Evolutionary conservation across 1,284 basidiomycete genomes (phyloP).

Genomic region (Neolentinus lepideus): DNA sequence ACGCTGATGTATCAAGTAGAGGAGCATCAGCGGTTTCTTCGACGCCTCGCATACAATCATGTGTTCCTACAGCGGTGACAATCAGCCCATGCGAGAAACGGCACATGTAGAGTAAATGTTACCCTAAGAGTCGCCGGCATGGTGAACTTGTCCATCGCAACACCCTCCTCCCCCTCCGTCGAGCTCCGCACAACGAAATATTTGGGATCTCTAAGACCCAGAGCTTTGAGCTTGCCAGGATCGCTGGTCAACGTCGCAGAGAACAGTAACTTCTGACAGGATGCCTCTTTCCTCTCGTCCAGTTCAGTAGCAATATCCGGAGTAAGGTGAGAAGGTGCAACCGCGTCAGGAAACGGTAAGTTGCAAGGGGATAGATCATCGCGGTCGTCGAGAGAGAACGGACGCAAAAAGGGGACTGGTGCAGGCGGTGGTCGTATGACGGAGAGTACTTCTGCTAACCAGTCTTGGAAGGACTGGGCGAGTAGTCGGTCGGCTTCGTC

Average conservation of each 20-base stretch:
- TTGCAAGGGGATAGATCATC: too few species aligned
- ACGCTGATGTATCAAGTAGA: slow-evolving; percentile 72
- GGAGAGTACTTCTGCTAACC: slow-evolving; percentile 76
- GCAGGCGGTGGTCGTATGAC: slow-evolving; percentile 51
- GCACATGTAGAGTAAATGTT: slow-evolving; percentile 14
- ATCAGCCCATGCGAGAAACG: slow-evolving; percentile 3
- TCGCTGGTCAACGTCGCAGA: slow-evolving; percentile 95
- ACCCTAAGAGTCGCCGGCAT: slow-evolving; percentile 77
- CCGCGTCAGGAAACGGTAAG: slow-evolving; percentile 43
- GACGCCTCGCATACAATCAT: slow-evolving; percentile 79
- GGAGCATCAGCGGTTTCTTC: slow-evolving; percentile 85
- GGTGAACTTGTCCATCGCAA: slow-evolving; percentile 72
- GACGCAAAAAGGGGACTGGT: slow-evolving; percentile 7
- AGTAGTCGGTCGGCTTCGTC: slow-evolving; percentile 97
- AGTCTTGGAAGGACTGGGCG: slow-evolving; percentile 94
- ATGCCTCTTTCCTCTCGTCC: slow-evolving; percentile 46
- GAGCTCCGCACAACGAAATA: slow-evolving; percentile 78
- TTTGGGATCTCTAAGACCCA: slow-evolving; percentile 76
- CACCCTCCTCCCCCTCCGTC: slow-evolving; percentile 36
- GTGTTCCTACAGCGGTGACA: slow-evolving; percentile 56
- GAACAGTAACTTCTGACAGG: slow-evolving; percentile 95
- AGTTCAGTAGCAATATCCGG: slow-evolving; percentile 38
- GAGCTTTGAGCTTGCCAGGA: slow-evolving; percentile 83
- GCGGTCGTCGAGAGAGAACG: too few species aligned
- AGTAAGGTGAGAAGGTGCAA: slow-evolving; percentile 52